These are phyloP conservation scores for Helotiales sp. DNA, from an alignment of 2,329 filamentous ascomycete genomes.

Conservation along the genomic window DNA sequence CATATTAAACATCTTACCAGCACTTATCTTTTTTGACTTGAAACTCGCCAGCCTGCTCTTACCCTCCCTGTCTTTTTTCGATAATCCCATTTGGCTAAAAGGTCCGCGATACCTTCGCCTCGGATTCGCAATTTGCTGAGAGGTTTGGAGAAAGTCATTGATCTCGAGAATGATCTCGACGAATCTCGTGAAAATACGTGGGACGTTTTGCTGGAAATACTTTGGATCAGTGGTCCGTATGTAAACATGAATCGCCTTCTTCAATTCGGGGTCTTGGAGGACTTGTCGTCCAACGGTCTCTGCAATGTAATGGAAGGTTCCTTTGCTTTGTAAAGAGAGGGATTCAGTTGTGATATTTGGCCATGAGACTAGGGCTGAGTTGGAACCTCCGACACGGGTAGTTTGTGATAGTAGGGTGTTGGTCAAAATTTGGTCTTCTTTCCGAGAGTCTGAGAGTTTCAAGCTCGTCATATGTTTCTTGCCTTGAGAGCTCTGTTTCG, in stretches of 20 bases:
- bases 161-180: background rate
- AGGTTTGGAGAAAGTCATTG: background rate
- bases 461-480: background rate
- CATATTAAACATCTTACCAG: background rate
- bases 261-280: background rate
- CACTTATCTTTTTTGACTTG: background rate
- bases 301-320: background rate
- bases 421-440: background rate
- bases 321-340: background rate
- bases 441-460: background rate
- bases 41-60: background rate
- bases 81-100: background rate
- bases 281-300: background rate
- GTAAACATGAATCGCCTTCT: background rate
- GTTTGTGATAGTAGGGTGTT: background rate
- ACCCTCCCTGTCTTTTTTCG: background rate
- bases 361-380: background rate
- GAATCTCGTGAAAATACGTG: background rate
- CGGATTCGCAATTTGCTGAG: background rate
- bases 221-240: background rate
- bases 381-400: background rate
- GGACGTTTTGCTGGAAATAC: background rate
- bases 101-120: background rate
- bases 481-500: background rate
- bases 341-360: background rate